phyloP scores from a whole-genome alignment of 306 rosid species.

The Mimosa bimucronata region DNA sequence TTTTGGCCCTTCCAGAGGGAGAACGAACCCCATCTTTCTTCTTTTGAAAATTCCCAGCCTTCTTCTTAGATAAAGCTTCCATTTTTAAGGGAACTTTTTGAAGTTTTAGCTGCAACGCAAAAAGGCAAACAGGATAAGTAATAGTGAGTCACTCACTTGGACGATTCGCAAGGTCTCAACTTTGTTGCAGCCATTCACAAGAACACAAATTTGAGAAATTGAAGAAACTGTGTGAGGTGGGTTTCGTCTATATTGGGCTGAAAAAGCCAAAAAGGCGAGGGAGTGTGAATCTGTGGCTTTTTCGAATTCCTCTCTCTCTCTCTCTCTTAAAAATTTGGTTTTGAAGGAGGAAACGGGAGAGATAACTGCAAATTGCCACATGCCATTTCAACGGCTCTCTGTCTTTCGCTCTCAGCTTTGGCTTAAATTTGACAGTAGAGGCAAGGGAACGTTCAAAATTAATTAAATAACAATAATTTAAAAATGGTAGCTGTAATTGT shows the following conservation, averaged over 20 bases:
- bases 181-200: constrained; percentile 22
- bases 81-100: constrained; percentile 45
- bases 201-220: constrained; percentile 27
- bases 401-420: constrained; percentile 39
- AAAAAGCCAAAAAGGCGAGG: constrained; percentile 31
- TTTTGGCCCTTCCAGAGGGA: constrained; percentile 24
- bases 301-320: constrained; percentile 30
- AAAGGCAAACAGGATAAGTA: constrained; percentile 36
- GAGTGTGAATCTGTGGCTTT: constrained; percentile 31
- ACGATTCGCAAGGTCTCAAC: constrained; percentile 35
- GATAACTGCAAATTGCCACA: constrained; percentile 44
- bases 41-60: constrained; percentile 42
- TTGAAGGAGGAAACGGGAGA: constrained; percentile 39
- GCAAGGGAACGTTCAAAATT: constrained; percentile 50
- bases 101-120: constrained; percentile 27
- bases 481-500: neutral
- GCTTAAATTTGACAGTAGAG: neutral
- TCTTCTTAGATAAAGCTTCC: constrained; percentile 54
- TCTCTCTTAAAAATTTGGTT: constrained; percentile 35
- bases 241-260: constrained; percentile 31
- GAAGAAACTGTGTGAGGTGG: constrained; percentile 32
- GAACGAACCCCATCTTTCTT: constrained; percentile 42
- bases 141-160: constrained; percentile 26
- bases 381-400: constrained; percentile 77
- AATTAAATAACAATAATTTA: constrained; percentile 42